Conservation (phyloP, 306 rosid genomes). For the Citrullus colocynthis region DNA sequence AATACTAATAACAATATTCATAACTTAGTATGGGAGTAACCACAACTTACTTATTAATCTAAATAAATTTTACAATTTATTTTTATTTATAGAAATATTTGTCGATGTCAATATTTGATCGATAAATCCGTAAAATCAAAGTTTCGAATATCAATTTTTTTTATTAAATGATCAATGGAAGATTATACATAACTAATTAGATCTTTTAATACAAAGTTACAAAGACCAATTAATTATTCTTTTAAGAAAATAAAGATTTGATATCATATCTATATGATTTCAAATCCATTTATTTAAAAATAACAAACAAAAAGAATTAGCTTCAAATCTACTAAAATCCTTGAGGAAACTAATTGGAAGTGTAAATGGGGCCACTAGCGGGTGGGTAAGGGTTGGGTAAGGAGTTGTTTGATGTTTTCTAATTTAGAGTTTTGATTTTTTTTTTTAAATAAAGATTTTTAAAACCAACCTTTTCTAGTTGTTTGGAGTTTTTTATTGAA, state of each 20-base stretch:
- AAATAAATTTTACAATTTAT: too few relatives aligned
- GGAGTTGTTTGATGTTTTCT: not conserved
- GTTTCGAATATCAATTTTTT: too few relatives aligned
- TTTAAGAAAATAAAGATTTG: not conserved
- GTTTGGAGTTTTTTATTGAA: not conserved
- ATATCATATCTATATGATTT: not conserved
- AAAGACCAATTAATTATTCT: too few relatives aligned
- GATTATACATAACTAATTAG: too few relatives aligned
- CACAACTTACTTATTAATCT: too few relatives aligned
- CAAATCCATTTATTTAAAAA: not conserved
- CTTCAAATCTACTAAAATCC: not conserved
- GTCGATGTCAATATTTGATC: too few relatives aligned
- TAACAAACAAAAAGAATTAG: not conserved
- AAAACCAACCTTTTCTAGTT: not conserved
- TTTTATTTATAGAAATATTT: too few relatives aligned
- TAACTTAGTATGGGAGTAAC: too few relatives aligned
- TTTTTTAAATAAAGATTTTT: not conserved
- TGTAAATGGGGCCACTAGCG: not conserved
- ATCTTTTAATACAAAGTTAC: too few relatives aligned
- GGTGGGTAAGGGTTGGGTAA: not conserved
- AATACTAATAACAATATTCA: too few relatives aligned
- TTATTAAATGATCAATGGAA: too few relatives aligned
- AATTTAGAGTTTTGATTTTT: not conserved
- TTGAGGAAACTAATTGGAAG: not conserved
- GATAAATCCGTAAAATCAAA: too few relatives aligned